Evolutionary conservation across 2,329 filamentous ascomycete species (phyloP), one percentile per base, ranked within the genome.

Genomic region (Colletotrichum tropicicola): DNA sequence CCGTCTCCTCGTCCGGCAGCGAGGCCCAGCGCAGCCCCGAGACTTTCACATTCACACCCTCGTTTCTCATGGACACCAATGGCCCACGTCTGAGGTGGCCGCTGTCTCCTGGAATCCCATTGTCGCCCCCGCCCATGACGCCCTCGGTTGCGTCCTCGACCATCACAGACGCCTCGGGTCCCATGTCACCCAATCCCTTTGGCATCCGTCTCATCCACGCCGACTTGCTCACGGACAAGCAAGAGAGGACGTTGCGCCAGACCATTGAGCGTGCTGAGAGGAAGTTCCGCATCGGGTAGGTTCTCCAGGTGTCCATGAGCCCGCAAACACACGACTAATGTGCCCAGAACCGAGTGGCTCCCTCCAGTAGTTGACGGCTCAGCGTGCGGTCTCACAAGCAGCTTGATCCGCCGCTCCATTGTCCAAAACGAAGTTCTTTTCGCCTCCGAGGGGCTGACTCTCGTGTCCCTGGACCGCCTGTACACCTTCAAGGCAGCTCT

Each of bases 401-500:
- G 85, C 53, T 78, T 91, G 15, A 79, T 90, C 49, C 80, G 82
- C 57, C 82, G 83, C 60, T 90, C 87, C 27, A 78, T 89, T 25
- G 71, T 77, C 41, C 89, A 91, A 69, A 87, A 89, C 71, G 85
- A 89, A 62, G 75, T 87, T 23, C 79, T 91, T 56, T 91, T 89
- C 79, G 83, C 83, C 2, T 83, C 85, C 2, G 84, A 86, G 25
- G 87, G 87, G 17, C 79, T 91, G 10, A 88, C 83, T 0, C 77
- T 91, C 7, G 73, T 90, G 13, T 82, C 87, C 0, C 80, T 90
- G 10, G 89, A 91, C 73, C 82, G 87, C 52, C 74, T 90, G 47
- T 91, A 90, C 76, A 88, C 85, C 43, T 87, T 91, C 77, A 90
- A 90, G 73, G 80, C 82, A 48, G 86, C 87, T 1, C 80, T 91